phyloP scores from a whole-genome alignment of 2,329 filamentous ascomycete genomes.

The Diaporthe sp. region DNA sequence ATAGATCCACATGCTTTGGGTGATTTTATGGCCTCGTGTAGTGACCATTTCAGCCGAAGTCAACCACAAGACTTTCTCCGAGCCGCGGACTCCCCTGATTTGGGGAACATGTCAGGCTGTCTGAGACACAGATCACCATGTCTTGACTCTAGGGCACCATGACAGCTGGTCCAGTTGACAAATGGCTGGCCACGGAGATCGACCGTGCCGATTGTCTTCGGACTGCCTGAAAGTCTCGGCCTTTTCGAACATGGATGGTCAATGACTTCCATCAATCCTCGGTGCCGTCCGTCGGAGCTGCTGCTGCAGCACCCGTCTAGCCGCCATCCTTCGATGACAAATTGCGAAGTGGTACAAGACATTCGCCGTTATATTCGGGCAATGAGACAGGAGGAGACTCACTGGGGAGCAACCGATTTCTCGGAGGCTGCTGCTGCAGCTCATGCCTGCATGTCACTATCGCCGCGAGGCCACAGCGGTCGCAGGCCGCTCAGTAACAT shows the following conservation, averaged over 20 bases:
- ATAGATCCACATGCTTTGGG: background rate
- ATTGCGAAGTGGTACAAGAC: slow-evolving; percentile 6
- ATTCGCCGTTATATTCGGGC: background rate
- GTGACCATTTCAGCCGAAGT: no score
- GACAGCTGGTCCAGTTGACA: background rate
- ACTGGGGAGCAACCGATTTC: background rate
- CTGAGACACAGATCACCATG: slow-evolving; percentile 25
- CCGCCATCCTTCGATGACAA: background rate
- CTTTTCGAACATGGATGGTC: background rate
- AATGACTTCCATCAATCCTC: background rate
- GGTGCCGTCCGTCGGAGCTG: background rate
- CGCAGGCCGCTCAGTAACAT: background rate
- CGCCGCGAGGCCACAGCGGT: no score
- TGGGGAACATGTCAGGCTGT: slow-evolving; percentile 20
- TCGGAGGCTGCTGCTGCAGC: background rate
- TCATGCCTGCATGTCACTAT: background rate
- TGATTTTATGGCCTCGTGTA: no score
- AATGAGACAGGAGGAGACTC: background rate
- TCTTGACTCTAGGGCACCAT: background rate
- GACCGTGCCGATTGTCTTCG: background rate
- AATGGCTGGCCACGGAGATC: background rate
- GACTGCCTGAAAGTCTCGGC: background rate
- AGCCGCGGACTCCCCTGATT: background rate
- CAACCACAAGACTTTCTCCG: background rate
- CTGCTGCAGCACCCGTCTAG: background rate